A percentile compares a stretch with the other conserved stretches of the same genome.
These are phyloP conservation scores for Candida chauliodis DNA, from an alignment of 805 yeast genomes.

Conservation along the genomic window DNA sequence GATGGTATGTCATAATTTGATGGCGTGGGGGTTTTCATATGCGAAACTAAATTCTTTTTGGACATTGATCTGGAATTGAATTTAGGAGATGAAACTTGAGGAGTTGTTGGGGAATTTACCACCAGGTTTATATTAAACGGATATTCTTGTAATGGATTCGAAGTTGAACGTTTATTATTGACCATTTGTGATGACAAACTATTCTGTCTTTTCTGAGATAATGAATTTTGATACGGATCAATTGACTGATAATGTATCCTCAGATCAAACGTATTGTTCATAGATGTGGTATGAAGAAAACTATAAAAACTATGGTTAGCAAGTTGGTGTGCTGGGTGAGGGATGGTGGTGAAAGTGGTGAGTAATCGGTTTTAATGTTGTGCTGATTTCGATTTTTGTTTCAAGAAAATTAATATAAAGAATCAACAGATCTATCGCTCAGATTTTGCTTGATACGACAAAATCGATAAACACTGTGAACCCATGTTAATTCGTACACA, in stretches of 20 bases:
- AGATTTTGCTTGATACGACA: too few relatives aligned
- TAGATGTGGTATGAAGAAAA: not conserved
- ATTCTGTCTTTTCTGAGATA: constrained; percentile 39
- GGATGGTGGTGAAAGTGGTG: not conserved
- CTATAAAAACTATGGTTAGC: not conserved
- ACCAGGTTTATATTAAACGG: constrained; percentile 6
- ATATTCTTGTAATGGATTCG: constrained; percentile 16
- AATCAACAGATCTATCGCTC: constrained; percentile 6
- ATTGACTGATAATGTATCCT: constrained; percentile 7
- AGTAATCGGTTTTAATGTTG: not conserved
- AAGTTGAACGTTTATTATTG: constrained; percentile 27
- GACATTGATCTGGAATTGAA: constrained; percentile 6
- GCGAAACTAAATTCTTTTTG: constrained; percentile 12
- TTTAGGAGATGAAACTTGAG: constrained; percentile 7
- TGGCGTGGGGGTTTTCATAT: constrained; percentile 38
- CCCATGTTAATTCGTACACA: too few relatives aligned
- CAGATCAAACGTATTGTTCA: constrained; percentile 11
- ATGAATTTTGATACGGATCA: constrained; percentile 5
- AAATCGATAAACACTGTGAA: too few relatives aligned
- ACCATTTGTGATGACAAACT: constrained; percentile 31
- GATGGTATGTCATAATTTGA: constrained; percentile 40
- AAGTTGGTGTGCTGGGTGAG: not conserved
- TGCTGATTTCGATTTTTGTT: constrained; percentile 7
- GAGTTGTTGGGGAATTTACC: constrained; percentile 4
- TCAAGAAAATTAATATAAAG: not conserved